These are phyloP conservation scores for Viola pubescens DNA, from an alignment of 441 rosid genomes.

Conservation along the genomic window DNA sequence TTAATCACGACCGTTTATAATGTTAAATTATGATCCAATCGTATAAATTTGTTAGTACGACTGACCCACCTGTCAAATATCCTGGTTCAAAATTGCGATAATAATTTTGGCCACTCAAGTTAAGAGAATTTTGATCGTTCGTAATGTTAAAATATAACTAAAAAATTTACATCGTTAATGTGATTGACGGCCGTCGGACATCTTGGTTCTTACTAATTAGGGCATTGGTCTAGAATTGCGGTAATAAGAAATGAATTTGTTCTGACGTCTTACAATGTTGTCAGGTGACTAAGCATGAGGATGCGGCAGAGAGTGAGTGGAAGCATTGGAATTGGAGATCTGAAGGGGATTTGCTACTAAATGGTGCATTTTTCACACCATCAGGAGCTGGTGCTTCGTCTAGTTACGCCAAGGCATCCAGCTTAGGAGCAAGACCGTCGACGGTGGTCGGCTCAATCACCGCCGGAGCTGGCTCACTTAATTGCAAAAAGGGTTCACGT, in stretches of 20 bases:
- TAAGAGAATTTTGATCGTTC: too few relatives aligned
- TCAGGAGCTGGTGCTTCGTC: conserved; percentile 53
- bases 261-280: not conserved
- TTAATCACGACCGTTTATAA: too few relatives aligned
- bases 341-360: conserved; percentile 49
- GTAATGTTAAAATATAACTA: too few relatives aligned
- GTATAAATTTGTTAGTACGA: too few relatives aligned
- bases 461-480: conserved; percentile 46
- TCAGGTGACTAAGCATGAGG: conserved; percentile 61
- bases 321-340: conserved; percentile 68
- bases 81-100: too few relatives aligned
- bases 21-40: too few relatives aligned
- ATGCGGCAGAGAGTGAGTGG: conserved; percentile 41
- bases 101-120: too few relatives aligned
- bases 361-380: conserved; percentile 55
- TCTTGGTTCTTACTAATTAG: not conserved
- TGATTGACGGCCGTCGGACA: not conserved
- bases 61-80: too few relatives aligned
- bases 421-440: conserved; percentile 57
- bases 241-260: too few relatives aligned
- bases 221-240: not conserved
- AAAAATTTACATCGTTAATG: too few relatives aligned
- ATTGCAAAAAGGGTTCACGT: conserved; percentile 39
- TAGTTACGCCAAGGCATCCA: conserved; percentile 58
- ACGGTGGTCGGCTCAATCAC: conserved; percentile 42